phyloP scores from a whole-genome alignment of 257 asterid species.

The Lycium ferocissimum region DNA sequence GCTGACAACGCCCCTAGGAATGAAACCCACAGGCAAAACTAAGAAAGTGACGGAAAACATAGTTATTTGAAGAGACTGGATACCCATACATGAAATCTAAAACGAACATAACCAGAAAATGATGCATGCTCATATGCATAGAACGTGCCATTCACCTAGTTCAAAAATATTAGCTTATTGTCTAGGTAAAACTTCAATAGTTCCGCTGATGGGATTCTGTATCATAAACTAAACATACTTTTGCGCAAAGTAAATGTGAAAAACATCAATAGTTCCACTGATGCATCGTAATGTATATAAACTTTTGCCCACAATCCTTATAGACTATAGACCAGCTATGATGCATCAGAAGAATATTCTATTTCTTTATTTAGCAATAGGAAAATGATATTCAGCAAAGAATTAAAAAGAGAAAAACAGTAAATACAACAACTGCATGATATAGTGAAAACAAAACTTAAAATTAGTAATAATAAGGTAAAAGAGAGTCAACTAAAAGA shows the following conservation, averaged over 20 bases:
- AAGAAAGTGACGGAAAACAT: background rate
- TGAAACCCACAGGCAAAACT: constrained; percentile 7
- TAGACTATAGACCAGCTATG: background rate
- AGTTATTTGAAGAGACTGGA: background rate
- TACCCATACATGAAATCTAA: background rate
- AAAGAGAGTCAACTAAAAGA: background rate
- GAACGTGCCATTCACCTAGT: background rate
- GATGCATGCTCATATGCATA: constrained; percentile 17
- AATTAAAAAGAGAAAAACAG: background rate
- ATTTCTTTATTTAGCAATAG: constrained; percentile 13
- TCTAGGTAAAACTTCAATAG: background rate
- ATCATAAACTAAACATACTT: constrained; percentile 1
- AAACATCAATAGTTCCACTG: background rate
- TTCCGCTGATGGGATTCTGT: background rate
- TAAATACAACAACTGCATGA: background rate
- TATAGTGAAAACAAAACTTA: constrained; percentile 1
- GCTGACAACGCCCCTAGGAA: constrained; percentile 63
- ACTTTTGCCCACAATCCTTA: background rate
- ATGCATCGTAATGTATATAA: background rate
- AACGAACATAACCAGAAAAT: constrained; percentile 23
- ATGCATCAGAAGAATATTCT: background rate
- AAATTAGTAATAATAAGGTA: background rate
- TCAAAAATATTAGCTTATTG: background rate
- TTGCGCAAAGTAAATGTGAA: background rate
- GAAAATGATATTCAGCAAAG: constrained; percentile 1